Evolutionary conservation across 305 asterid genomes (phyloP), one percentile per base, ranked within the genome.

Genomic region (Galium porrigens): DNA sequence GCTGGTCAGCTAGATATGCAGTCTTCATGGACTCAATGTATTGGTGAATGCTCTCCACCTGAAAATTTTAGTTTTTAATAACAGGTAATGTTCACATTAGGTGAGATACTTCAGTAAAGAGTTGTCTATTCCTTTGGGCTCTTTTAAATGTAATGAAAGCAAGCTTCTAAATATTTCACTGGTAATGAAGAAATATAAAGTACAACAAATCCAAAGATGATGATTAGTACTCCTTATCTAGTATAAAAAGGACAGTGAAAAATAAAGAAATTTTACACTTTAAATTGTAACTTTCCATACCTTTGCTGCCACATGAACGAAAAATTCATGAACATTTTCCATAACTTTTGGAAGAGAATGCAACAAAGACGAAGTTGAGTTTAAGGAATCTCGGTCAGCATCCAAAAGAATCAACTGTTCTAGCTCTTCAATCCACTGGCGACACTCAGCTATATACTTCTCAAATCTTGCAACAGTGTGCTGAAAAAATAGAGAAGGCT

Each of bases 41-140:
- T 76, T 94, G 97, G 75, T 89, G 99, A 77, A 89, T 84, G 80
- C 89, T 87, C 77, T 89, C 99, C 66, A 82, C 95, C 99, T 94
- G 63, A 63, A 73, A 64, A 27, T 10, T 8, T 20, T 52, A 60
- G 67, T 63, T 15, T 15, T 56, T 29, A 3, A 10, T 3, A 41
- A 42, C 41, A 27, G 37, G n/a, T 18, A 32, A 4, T 33, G 42
- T 22, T 6, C 4, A 42, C 17, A 6, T n/a, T 22, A 42, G 22
- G 64, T 6, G 30, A 62, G 11, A 44, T 37, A 37, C 3, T 41
- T 1, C 15, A 2, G 14, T 10, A 41, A 11, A 11, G 15, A 41
- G 48, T 3, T 41, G 42, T 36, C 11, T 10, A 41, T 41, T 11
- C 48, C 11, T 41, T 14, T 3, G 49, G 49, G n/a, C 15, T 42